Evolutionary conservation across 148 eudicot genomes (phyloP).

Genomic region (Bassia scoparia): DNA sequence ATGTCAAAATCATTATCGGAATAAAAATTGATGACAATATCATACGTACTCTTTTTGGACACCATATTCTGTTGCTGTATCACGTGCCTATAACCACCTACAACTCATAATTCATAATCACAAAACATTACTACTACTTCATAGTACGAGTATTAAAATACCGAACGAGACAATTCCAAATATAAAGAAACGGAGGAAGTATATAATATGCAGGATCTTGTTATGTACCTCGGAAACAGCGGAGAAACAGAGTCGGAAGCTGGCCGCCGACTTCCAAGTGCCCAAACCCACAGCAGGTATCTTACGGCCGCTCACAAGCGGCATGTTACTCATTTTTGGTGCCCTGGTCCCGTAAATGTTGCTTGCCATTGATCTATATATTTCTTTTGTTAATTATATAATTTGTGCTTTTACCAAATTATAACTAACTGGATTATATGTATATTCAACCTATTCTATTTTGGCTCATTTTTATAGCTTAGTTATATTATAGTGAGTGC

Average conservation of each 20-base stretch:
- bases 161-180: not conserved
- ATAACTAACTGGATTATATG: not conserved
- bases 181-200: too few species aligned
- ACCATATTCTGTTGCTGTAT: constrained; percentile 51
- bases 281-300: constrained; percentile 58
- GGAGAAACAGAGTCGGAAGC: constrained; percentile 39
- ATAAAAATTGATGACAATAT: not conserved
- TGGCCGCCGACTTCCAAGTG: constrained; percentile 42
- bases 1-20: not conserved
- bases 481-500: too few species aligned
- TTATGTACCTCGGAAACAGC: constrained; percentile 53
- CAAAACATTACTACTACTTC: not conserved
- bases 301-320: constrained; percentile 41
- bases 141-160: too few species aligned
- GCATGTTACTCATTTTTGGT: constrained; percentile 20
- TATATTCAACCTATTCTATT: too few species aligned
- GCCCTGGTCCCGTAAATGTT: not conserved
- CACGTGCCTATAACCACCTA: constrained; percentile 59
- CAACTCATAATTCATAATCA: not conserved
- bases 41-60: constrained; percentile 47
- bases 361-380: constrained; percentile 7
- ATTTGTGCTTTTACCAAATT: not conserved
- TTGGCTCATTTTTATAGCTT: too few species aligned
- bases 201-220: too few species aligned
- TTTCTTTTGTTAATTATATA: not conserved